Percentiles rank a stretch among this genome's conserved stretches.
Conservation (phyloP, 2,329 filamentous ascomycete species). For the Xylariaceae sp. region DNA sequence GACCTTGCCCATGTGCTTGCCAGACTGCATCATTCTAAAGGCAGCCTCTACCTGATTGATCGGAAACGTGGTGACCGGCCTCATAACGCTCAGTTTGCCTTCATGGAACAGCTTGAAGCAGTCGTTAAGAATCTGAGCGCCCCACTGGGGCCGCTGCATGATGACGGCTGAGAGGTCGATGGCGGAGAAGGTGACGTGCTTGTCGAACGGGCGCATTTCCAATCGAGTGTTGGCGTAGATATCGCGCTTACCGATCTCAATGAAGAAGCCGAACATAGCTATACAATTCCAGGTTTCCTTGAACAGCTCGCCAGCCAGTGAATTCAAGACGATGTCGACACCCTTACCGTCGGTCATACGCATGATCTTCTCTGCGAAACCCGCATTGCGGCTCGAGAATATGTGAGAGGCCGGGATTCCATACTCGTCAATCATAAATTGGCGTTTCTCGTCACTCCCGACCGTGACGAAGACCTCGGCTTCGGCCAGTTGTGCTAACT, state of each 20-base stretch:
- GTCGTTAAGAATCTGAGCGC: not conserved
- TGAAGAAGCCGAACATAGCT: constrained; percentile 15
- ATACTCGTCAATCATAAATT: constrained; percentile 39
- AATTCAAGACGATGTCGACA: constrained; percentile 51
- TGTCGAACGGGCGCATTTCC: constrained; percentile 39
- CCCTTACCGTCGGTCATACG: constrained; percentile 37
- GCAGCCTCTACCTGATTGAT: not conserved
- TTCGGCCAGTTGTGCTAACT: constrained; percentile 42
- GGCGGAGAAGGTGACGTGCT: not conserved
- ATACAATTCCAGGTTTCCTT: constrained; percentile 21
- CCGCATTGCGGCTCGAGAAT: constrained; percentile 38
- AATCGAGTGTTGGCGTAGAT: constrained; percentile 35
- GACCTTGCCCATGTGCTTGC: not conserved
- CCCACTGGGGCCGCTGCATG: not conserved
- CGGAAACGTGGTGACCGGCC: not conserved
- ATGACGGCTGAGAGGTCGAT: not conserved
- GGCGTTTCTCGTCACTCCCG: constrained; percentile 22
- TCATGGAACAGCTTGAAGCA: not conserved
- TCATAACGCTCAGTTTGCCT: not conserved
- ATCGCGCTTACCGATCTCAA: constrained; percentile 36
- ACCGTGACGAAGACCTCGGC: constrained; percentile 47
- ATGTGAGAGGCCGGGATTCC: constrained; percentile 39
- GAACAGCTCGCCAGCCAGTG: constrained; percentile 41
- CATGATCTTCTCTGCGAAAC: constrained; percentile 39
- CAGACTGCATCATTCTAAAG: not conserved